These are phyloP conservation scores for Pelargonium nanum DNA, from an alignment of 345 rosid genomes.

Conservation along the genomic window DNA sequence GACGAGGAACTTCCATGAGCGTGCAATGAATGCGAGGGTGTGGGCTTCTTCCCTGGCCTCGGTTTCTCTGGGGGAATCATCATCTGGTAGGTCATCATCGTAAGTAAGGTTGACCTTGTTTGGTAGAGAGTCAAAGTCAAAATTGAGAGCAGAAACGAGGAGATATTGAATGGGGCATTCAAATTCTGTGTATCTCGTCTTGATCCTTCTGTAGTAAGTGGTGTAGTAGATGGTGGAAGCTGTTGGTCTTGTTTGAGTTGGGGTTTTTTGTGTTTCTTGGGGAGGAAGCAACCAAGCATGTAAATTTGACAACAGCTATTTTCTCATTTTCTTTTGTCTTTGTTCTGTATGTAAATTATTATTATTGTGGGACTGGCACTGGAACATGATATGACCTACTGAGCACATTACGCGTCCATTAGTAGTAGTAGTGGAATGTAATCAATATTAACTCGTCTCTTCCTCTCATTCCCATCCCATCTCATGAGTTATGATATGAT, in stretches of 20 bases:
- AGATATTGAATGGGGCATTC: not conserved
- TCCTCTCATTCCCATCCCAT: no score
- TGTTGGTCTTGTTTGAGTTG: conserved; percentile 22
- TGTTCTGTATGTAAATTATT: conserved; percentile 20
- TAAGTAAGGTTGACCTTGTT: no score
- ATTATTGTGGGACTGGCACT: not conserved
- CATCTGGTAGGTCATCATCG: conserved; percentile 43
- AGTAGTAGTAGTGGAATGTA: not conserved
- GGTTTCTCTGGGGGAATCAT: conserved; percentile 68
- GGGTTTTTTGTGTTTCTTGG: conserved; percentile 9
- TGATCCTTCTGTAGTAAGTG: conserved; percentile 7
- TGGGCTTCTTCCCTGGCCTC: conserved; percentile 94
- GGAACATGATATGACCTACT: not conserved
- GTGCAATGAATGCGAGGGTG: conserved; percentile 72
- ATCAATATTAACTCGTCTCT: not conserved
- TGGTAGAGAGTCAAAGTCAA: not conserved
- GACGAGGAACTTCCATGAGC: conserved; percentile 60
- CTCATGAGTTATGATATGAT: no score
- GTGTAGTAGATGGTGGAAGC: conserved; percentile 20
- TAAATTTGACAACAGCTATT: conserved; percentile 45
- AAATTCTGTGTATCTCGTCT: conserved; percentile 6
- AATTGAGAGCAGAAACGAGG: conserved; percentile 15
- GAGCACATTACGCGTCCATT: no score
- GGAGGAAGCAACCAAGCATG: conserved; percentile 36
- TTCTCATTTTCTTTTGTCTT: conserved; percentile 5